These are phyloP conservation scores for Acmispon strigosus DNA, from an alignment of 306 rosid species.

Conservation along the genomic window DNA sequence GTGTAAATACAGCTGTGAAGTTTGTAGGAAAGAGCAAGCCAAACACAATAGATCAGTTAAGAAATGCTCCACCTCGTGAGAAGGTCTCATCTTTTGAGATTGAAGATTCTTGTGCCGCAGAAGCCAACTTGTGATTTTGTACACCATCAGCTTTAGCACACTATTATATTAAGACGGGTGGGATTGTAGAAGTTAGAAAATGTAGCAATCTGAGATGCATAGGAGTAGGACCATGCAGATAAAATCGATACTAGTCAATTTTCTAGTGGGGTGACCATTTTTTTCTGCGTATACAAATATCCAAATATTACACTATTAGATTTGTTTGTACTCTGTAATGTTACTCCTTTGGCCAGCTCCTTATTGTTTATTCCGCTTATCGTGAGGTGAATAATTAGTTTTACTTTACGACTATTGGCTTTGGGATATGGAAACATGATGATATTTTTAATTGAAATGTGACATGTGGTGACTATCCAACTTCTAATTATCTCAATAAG, in stretches of 20 bases:
- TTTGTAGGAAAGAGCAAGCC: slow-evolving; percentile 5
- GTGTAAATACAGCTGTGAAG: slow-evolving; percentile 1
- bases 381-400: too few relatives aligned
- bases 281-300: background rate
- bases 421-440: too few relatives aligned
- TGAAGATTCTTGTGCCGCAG: slow-evolving; percentile 39
- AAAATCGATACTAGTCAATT: background rate
- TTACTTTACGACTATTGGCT: too few relatives aligned
- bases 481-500: too few relatives aligned
- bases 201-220: background rate
- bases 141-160: background rate
- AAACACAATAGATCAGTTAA: slow-evolving; percentile 21
- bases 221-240: background rate
- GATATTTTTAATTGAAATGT: too few relatives aligned
- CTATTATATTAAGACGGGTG: background rate
- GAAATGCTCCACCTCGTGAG: slow-evolving; percentile 18
- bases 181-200: background rate
- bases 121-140: slow-evolving; percentile 29
- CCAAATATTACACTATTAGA: background rate
- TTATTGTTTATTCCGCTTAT: too few relatives aligned
- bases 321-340: background rate
- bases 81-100: slow-evolving; percentile 18
- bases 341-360: too few relatives aligned
- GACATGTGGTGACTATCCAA: too few relatives aligned
- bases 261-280: background rate